Base-by-base conservation (phyloP, 208 protist species). In the Trypanosoma vivax region DNA sequence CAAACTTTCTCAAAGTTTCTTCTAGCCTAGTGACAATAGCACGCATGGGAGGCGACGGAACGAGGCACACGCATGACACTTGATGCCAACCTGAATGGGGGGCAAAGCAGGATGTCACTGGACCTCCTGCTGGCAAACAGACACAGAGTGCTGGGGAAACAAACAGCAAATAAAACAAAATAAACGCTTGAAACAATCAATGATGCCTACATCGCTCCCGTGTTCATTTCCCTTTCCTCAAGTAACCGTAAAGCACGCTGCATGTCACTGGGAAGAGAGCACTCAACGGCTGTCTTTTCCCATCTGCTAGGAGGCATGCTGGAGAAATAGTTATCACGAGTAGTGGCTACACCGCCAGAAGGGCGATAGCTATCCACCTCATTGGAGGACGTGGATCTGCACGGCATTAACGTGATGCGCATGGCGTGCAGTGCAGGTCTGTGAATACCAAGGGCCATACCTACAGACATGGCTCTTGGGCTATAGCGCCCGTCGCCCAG, bases 401-500 rank as follows among this genome's bases (percentile, higher is more conserved):
- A 2, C 2, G 62, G 40, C 13, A 35, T 37, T 7, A 75, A 47
- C 2, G 67, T 62, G 30, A 90, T 35, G 27, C 61, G 59, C 2
- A 50, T 29, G 9, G 79, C 60, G 55, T 80, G 68, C 14, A 82
- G 46, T n/a, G 65, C 70, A 2, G 61, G 62, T 7, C 67, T 41
- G 9, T 65, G 46, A 0, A 80, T 49, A 1, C 55, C 53, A 18
- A 65, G 34, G 30, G 28, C 5, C 38, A 41, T 38, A 5, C 62
- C 62, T 28, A 54, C 16, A 35, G 24, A 7, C 46, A 41, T 49
- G 21, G 65, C 65, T 10, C 57, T 52, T 1, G 66, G 38, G 53
- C 83, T 66, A 45, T 90, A 92, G 24, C 70, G 72, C 6, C 39
- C 42, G 48, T 92, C 81, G 0, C 79, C 85, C 13, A 92, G 14